Conservation (phyloP, 163 green algal genomes). For the Smithsoniella earleae region DNA sequence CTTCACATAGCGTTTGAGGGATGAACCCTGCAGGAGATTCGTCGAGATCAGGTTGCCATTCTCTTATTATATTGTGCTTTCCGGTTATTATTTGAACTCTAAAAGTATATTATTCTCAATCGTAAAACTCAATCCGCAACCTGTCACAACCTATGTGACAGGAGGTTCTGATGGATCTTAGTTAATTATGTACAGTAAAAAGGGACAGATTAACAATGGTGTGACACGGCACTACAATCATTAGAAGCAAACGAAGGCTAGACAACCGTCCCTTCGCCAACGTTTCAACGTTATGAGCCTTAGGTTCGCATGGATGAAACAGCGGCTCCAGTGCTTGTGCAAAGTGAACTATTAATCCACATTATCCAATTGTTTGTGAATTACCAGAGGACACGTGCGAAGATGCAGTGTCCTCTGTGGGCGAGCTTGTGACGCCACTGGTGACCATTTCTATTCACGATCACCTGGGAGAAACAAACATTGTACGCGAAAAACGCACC, state of each 20-base stretch:
- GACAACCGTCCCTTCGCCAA: no score
- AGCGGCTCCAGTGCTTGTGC: not conserved
- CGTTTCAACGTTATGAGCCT: no score
- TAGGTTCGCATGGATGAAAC: no score
- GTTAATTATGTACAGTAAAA: not conserved
- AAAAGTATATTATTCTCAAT: not conserved
- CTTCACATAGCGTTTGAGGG: conserved; percentile 71
- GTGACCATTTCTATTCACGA: not conserved
- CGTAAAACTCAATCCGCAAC: not conserved
- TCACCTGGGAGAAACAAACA: not conserved
- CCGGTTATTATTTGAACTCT: not conserved
- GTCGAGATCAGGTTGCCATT: no score
- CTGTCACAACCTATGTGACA: not conserved
- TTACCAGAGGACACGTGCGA: not conserved
- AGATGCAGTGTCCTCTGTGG: no score
- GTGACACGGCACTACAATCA: no score
- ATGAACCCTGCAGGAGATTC: conserved; percentile 77
- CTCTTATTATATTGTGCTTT: no score
- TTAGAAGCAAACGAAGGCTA: no score
- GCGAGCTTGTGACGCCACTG: no score
- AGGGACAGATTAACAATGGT: not conserved
- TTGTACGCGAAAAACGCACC: conserved; percentile 11
- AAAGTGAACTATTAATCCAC: not conserved
- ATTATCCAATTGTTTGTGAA: not conserved
- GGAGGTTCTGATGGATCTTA: not conserved